A percentile compares a stretch with the other conserved stretches of the same genome.
Evolutionary conservation across 352 stramenopile genomes (phyloP).

Genomic region (Salisapilia sapeloensis): DNA sequence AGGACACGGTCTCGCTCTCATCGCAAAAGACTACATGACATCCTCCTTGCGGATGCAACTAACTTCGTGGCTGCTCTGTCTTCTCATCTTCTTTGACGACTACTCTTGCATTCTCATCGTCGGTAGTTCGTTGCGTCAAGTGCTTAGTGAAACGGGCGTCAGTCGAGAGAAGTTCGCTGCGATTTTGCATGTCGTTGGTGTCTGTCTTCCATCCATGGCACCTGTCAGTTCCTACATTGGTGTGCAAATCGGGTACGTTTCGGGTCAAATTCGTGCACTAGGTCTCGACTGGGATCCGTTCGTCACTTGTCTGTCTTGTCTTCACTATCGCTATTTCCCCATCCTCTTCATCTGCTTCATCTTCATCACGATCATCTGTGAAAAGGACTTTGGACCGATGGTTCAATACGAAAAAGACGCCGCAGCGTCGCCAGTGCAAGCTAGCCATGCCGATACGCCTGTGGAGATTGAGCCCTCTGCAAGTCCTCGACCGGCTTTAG

Average conservation of each 20-base stretch:
- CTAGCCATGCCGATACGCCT: slow-evolving; percentile 35
- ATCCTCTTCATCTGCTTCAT: slow-evolving; percentile 81
- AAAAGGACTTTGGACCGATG: slow-evolving; percentile 80
- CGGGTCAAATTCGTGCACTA: slow-evolving; percentile 50
- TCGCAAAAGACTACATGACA: slow-evolving; percentile 71
- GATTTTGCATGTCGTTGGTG: slow-evolving; percentile 79
- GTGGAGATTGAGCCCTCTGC: slow-evolving; percentile 45
- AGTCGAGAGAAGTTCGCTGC: slow-evolving; percentile 80
- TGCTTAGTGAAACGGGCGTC: slow-evolving; percentile 67
- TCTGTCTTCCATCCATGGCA: slow-evolving; percentile 77
- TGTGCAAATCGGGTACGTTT: slow-evolving; percentile 80
- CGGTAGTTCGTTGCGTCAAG: slow-evolving; percentile 69
- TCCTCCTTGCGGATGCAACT: slow-evolving; percentile 71
- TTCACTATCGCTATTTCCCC: slow-evolving; percentile 79
- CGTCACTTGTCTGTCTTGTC: slow-evolving; percentile 64
- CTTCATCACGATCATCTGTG: slow-evolving; percentile 82
- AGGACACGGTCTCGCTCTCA: slow-evolving; percentile 60
- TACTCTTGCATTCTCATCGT: slow-evolving; percentile 87
- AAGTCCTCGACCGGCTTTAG: slow-evolving; percentile 45
- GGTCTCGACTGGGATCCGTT: slow-evolving; percentile 80
- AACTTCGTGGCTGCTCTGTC: slow-evolving; percentile 62
- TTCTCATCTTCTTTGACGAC: slow-evolving; percentile 87
- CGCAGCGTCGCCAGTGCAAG: slow-evolving; percentile 45
- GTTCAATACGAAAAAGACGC: slow-evolving; percentile 74
- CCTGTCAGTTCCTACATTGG: slow-evolving; percentile 83